Conservation (phyloP, 106 monocot species). For the Dioscorea zingiberensis region DNA sequence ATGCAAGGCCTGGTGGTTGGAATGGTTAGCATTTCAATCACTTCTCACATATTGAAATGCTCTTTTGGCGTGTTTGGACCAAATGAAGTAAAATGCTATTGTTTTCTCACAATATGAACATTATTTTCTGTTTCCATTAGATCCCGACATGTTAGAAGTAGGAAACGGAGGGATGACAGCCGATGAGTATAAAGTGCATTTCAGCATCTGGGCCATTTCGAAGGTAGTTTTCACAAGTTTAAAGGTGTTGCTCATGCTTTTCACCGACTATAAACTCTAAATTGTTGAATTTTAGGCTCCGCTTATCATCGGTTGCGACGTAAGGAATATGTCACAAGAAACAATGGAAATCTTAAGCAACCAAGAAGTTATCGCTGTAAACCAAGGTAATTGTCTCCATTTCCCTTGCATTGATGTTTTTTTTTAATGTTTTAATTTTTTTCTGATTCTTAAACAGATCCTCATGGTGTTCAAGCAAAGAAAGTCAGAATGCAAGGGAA, state of each 20-base stretch:
- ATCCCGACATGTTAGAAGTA: slow-evolving; percentile 93
- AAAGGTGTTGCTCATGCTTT: background rate
- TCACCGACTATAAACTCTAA: background rate
- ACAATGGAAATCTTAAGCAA: slow-evolving; percentile 51
- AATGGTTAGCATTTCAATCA: slow-evolving; percentile 46
- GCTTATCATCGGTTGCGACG: slow-evolving; percentile 72
- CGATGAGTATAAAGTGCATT: slow-evolving; percentile 74
- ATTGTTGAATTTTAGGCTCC: slow-evolving; percentile 42
- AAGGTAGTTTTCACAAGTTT: slow-evolving; percentile 37
- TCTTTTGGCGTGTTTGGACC: background rate
- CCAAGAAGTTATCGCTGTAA: slow-evolving; percentile 65
- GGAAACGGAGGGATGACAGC: slow-evolving; percentile 86
- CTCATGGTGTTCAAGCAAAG: slow-evolving; percentile 66
- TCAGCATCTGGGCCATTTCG: slow-evolving; percentile 84
- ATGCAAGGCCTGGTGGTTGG: slow-evolving; percentile 87
- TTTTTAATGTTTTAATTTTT: background rate
- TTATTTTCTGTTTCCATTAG: slow-evolving; percentile 19
- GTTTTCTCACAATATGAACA: background rate
- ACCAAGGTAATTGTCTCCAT: slow-evolving; percentile 42
- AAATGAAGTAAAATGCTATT: background rate
- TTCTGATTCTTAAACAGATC: slow-evolving; percentile 35
- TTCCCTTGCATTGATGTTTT: no score
- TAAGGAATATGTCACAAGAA: slow-evolving; percentile 47
- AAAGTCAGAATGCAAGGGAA: slow-evolving; percentile 71
- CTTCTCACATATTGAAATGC: background rate